phyloP scores from a whole-genome alignment of 164 flowering plant genomes.

The Nelumbo lutea region DNA sequence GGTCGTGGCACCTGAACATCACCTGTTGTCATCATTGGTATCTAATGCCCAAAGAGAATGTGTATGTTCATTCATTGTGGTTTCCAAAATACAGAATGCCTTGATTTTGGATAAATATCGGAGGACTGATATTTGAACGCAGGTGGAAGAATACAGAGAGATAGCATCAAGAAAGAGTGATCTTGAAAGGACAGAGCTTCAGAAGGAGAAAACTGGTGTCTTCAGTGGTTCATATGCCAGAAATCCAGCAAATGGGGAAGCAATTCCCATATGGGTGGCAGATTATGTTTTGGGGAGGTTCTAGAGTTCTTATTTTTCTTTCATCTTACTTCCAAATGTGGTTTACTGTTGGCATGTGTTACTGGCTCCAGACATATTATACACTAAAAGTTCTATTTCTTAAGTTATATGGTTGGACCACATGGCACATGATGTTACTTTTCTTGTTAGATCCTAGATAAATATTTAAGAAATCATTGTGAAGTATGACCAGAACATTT shows the following conservation, averaged over 20 bases:
- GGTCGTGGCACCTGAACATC: conserved; percentile 93
- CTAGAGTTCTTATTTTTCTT: not conserved
- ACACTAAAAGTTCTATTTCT: not conserved
- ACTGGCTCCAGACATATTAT: not conserved
- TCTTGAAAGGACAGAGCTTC: conserved; percentile 95
- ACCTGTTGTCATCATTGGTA: conserved; percentile 49
- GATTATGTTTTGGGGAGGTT: conserved; percentile 98
- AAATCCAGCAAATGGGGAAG: conserved; percentile 84
- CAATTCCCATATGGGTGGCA: conserved; percentile 95
- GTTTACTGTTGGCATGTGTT: not conserved
- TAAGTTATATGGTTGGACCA: not conserved
- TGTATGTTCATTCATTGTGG: conserved; percentile 41
- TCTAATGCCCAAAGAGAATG: conserved; percentile 49
- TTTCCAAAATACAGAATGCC: not conserved
- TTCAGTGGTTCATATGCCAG: conserved; percentile 83
- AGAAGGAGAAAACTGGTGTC: conserved; percentile 94
- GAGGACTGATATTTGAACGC: conserved; percentile 21
- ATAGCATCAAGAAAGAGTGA: conserved; percentile 87
- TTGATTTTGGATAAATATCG: conserved; percentile 9
- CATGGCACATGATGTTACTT: not conserved
- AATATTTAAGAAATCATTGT: not conserved
- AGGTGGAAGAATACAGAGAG: conserved; percentile 92
- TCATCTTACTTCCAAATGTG: not conserved
- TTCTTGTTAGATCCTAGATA: not conserved
- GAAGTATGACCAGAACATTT: conserved; percentile 2